These are phyloP conservation scores for Malassezia caprae DNA, from an alignment of 1,284 basidiomycete genomes.

Conservation along the genomic window DNA sequence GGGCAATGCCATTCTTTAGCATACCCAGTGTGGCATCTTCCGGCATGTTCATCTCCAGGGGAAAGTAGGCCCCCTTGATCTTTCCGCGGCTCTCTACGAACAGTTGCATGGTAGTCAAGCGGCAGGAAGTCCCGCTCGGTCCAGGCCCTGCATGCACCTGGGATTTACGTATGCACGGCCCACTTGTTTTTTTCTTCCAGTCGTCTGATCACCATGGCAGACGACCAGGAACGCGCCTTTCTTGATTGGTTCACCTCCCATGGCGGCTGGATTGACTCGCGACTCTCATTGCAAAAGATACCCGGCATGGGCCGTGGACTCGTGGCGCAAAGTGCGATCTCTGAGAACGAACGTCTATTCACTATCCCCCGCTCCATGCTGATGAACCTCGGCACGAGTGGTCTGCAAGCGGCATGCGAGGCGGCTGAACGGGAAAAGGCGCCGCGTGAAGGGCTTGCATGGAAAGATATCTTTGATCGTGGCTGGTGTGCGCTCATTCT, in stretches of 20 bases:
- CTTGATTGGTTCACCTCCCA: slow-evolving; percentile 48
- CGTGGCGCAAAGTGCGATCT: slow-evolving; percentile 61
- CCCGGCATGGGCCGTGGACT: slow-evolving; percentile 60
- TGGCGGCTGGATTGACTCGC: slow-evolving; percentile 45
- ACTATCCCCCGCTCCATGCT: slow-evolving; percentile 67
- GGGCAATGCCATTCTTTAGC: slow-evolving; percentile 33
- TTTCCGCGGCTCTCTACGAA: slow-evolving; percentile 5
- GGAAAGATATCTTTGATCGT: slow-evolving; percentile 33
- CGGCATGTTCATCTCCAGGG: slow-evolving; percentile 7
- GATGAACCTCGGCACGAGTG: slow-evolving; percentile 67
- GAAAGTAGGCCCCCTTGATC: slow-evolving; percentile 12
- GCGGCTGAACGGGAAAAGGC: slow-evolving; percentile 15
- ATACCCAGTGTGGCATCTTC: slow-evolving; percentile 26
- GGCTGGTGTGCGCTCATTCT: slow-evolving; percentile 83
- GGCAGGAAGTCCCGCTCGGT: not conserved
- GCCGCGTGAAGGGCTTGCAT: slow-evolving; percentile 1
- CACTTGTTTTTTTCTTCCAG: slow-evolving; percentile 2
- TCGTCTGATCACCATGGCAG: not conserved
- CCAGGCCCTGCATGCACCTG: not conserved
- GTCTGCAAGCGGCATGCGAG: slow-evolving; percentile 49
- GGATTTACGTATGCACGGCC: not conserved
- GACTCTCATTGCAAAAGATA: slow-evolving; percentile 54
- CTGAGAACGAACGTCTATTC: slow-evolving; percentile 67
- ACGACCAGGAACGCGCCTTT: slow-evolving; percentile 31
- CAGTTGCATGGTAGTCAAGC: not conserved